These are phyloP conservation scores for Calocybe gambosa DNA, from an alignment of 1,284 basidiomycete genomes.

Conservation along the genomic window DNA sequence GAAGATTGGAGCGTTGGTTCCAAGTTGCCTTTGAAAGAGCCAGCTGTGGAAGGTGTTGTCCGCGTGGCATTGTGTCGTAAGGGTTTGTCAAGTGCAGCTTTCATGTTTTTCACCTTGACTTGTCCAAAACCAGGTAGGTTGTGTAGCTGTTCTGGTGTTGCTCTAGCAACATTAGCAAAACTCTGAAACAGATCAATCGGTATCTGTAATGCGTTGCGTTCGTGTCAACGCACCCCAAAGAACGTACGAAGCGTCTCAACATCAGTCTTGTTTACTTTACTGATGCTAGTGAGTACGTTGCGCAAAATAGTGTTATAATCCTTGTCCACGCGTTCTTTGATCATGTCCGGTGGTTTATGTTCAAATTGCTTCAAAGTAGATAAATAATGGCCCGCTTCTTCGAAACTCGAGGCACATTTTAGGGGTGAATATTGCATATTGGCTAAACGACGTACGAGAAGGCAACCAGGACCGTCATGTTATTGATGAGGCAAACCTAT, in stretches of 20 bases:
- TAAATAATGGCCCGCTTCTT: constrained; percentile 92
- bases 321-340: constrained; percentile 91
- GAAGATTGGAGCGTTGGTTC: constrained; percentile 6
- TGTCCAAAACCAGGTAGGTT: constrained; percentile 92
- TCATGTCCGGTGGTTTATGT: constrained; percentile 87
- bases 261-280: constrained; percentile 96
- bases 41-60: constrained; percentile 30
- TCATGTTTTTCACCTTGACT: constrained; percentile 84
- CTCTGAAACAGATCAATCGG: constrained; percentile 45
- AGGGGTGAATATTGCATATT: neutral
- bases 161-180: constrained; percentile 73
- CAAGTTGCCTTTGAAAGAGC: neutral
- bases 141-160: constrained; percentile 69
- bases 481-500: constrained; percentile 84
- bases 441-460: constrained; percentile 67
- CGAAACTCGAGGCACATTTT: constrained; percentile 43
- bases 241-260: constrained; percentile 89
- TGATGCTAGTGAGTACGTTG: constrained; percentile 84
- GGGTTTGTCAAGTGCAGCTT: constrained; percentile 74
- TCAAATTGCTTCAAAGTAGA: constrained; percentile 92
- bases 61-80: constrained; percentile 61
- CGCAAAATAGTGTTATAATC: constrained; percentile 81
- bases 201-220: neutral
- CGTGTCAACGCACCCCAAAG: constrained; percentile 69
- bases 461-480: constrained; percentile 86